Evolutionary conservation across 2,329 filamentous ascomycete species (phyloP).

Genomic region (Thermomyces lanuginosus): DNA sequence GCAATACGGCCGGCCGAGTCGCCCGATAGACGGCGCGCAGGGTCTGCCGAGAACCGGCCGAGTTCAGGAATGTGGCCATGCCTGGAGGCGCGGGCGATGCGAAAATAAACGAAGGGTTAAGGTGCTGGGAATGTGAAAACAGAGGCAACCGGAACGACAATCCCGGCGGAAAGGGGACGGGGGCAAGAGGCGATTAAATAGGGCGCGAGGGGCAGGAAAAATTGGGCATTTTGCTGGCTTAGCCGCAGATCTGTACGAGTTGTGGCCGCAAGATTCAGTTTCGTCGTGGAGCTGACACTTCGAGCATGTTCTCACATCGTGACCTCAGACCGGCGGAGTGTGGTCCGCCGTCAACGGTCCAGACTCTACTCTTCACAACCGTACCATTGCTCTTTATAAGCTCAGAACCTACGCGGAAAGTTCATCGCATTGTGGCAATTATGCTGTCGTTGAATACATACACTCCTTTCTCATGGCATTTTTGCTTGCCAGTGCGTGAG

Average conservation of each 20-base stretch:
- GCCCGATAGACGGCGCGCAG: conserved; percentile 10
- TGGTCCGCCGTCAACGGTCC: no score
- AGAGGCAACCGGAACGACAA: conserved; percentile 1
- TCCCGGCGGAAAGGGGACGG: background rate
- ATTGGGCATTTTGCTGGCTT: no score
- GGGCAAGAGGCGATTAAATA: background rate
- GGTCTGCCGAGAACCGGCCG: conserved; percentile 13
- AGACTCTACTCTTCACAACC: background rate
- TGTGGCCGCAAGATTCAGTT: no score
- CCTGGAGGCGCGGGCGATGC: background rate
- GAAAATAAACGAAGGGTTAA: background rate
- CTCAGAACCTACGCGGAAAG: background rate
- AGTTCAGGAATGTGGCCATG: conserved; percentile 15
- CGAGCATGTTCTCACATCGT: no score
- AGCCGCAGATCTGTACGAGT: no score
- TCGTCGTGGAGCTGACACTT: no score
- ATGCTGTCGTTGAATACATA: no score
- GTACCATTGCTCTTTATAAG: background rate
- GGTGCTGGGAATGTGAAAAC: background rate
- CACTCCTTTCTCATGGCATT: no score
- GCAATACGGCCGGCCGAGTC: conserved; percentile 10
- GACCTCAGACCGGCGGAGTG: no score
- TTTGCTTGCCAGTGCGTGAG: conserved; percentile 7
- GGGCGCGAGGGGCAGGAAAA: conserved; percentile 3
- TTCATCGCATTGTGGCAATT: background rate